Conservation (phyloP, 805 yeast genomes). For the Ogataea pignaliae region DNA sequence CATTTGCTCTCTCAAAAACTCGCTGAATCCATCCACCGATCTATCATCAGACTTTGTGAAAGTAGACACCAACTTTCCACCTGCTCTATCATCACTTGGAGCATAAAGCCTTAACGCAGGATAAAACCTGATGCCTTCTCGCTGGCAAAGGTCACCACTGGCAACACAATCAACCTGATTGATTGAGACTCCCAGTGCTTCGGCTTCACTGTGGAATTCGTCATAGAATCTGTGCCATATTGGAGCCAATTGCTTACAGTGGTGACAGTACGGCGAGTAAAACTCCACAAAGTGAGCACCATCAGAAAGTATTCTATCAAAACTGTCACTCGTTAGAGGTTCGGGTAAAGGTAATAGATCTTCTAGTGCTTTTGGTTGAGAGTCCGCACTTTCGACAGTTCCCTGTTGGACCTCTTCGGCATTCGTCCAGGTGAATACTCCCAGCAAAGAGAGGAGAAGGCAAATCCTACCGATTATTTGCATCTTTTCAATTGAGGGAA, state of each 20-base stretch:
- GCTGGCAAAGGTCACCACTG: slow-evolving; percentile 78
- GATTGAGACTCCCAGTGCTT: slow-evolving; percentile 46
- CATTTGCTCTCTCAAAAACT: slow-evolving; percentile 51
- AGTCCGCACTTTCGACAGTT: slow-evolving; percentile 2
- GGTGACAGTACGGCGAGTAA: slow-evolving; percentile 84
- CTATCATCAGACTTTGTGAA: slow-evolving; percentile 46
- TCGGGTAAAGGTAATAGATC: slow-evolving; percentile 37
- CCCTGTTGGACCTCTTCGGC: slow-evolving; percentile 3
- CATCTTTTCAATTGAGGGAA: too few species aligned
- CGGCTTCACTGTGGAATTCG: slow-evolving; percentile 43
- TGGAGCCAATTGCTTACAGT: slow-evolving; percentile 78
- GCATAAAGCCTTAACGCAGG: slow-evolving; percentile 73
- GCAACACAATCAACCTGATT: slow-evolving; percentile 82
- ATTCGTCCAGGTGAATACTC: neutral
- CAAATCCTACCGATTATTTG: too few species aligned
- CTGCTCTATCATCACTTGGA: slow-evolving; percentile 40
- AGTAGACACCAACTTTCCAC: slow-evolving; percentile 35
- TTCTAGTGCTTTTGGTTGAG: neutral
- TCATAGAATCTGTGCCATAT: slow-evolving; percentile 69
- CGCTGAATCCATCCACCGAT: slow-evolving; percentile 43
- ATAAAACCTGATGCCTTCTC: slow-evolving; percentile 58
- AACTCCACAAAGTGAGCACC: slow-evolving; percentile 80
- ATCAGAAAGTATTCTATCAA: slow-evolving; percentile 42
- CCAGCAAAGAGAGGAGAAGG: too few species aligned
- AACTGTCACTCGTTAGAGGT: slow-evolving; percentile 44